phyloP scores from a whole-genome alignment of 768 basidiomycete species.

The Suillus fuscotomentosus region DNA sequence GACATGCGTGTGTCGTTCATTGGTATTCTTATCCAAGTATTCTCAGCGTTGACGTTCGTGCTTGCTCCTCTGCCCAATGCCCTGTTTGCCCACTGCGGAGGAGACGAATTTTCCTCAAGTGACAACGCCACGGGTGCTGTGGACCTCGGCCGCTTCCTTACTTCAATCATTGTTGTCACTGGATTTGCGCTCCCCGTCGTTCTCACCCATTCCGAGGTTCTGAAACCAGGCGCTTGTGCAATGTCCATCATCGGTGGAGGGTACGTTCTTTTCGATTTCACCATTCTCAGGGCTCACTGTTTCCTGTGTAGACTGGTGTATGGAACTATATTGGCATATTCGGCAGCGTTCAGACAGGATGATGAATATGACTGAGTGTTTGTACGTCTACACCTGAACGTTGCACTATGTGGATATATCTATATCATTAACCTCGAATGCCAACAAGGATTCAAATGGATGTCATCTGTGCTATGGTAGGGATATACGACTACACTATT shows the following conservation, averaged over 20 bases:
- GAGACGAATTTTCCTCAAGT: constrained; percentile 82
- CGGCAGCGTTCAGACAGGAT: constrained; percentile 79
- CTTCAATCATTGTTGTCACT: constrained; percentile 84
- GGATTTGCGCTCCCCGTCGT: constrained; percentile 93
- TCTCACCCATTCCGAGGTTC: constrained; percentile 88
- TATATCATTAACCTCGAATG: constrained; percentile 7
- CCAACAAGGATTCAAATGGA: neutral
- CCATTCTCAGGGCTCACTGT: constrained; percentile 6
- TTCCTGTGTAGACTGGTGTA: constrained; percentile 64
- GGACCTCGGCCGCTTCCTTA: constrained; percentile 95
- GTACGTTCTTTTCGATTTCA: constrained; percentile 40
- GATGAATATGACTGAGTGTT: constrained; percentile 64
- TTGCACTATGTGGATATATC: constrained; percentile 17
- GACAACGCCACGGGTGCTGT: constrained; percentile 69
- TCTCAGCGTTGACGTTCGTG: constrained; percentile 86
- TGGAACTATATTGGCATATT: constrained; percentile 86
- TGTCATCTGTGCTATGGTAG: neutral
- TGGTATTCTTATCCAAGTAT: constrained; percentile 1
- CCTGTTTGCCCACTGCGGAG: constrained; percentile 88
- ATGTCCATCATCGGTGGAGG: constrained; percentile 97
- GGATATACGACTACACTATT: neutral
- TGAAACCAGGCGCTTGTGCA: constrained; percentile 76
- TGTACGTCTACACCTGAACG: neutral
- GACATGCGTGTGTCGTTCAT: neutral
- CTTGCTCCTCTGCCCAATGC: constrained; percentile 96